Conservation (phyloP, 2,329 filamentous ascomycete genomes). For the Chaetoscypha palmicola region DNA sequence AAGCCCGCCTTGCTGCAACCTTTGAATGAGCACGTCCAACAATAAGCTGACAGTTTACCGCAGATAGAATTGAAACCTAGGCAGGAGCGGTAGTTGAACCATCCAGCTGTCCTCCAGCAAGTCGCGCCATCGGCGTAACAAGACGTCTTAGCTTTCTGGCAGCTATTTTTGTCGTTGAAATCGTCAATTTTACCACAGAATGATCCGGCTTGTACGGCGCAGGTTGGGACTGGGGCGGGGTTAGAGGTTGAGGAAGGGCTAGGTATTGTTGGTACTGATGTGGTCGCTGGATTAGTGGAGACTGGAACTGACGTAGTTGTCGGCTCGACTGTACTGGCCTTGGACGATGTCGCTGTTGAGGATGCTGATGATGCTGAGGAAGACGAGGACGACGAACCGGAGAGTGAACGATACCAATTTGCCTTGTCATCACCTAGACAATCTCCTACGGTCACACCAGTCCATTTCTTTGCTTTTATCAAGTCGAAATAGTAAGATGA, state of each 20-base stretch:
- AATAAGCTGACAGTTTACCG: neutral
- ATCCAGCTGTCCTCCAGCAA: neutral
- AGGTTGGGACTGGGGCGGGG: neutral
- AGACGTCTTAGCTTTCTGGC: neutral
- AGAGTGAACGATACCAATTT: conserved; percentile 35
- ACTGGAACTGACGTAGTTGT: neutral
- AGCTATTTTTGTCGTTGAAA: conserved; percentile 5
- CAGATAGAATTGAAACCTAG: neutral
- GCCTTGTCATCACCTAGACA: conserved; percentile 36
- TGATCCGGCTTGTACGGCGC: conserved; percentile 1
- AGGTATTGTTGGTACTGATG: neutral
- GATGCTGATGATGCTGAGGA: neutral
- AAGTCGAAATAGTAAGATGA: conserved; percentile 26
- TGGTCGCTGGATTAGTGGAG: neutral
- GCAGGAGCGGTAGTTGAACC: neutral
- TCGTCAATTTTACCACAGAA: conserved; percentile 8
- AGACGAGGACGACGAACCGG: conserved; percentile 3
- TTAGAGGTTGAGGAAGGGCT: conserved; percentile 1
- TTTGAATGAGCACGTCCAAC: neutral
- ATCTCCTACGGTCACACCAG: conserved; percentile 38
- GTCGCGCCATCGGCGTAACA: neutral
- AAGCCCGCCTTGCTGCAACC: neutral
- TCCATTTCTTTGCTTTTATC: conserved; percentile 31
- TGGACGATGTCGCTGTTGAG: neutral
- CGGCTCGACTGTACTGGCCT: neutral